Percentiles rank a stretch among this genome's conserved stretches.
Conservation (phyloP, 148 eudicot species). For the Chenopodium quinoa region DNA sequence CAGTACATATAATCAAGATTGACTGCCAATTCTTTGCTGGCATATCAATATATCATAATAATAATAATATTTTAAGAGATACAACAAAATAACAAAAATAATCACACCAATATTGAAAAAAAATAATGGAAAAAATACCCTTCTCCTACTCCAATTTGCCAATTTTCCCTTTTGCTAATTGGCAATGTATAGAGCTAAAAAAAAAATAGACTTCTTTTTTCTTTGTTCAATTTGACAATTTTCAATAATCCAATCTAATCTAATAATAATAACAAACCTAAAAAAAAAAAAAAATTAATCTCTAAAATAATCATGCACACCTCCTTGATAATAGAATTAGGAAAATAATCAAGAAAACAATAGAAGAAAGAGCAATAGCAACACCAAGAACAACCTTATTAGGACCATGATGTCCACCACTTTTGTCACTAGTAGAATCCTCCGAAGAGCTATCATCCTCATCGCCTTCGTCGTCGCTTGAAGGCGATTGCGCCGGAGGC, state of each 20-base stretch:
- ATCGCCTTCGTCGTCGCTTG: conserved; percentile 24
- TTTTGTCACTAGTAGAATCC: conserved; percentile 34
- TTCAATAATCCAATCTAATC: conserved; percentile 9
- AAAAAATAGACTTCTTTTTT: conserved; percentile 1
- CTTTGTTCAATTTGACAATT: conserved; percentile 16
- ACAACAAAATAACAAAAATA: neutral
- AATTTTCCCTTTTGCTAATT: neutral
- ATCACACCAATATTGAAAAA: conserved; percentile 12
- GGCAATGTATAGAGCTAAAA: conserved; percentile 18
- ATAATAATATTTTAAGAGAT: neutral
- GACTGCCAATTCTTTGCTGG: conserved; percentile 6
- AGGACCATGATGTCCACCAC: conserved; percentile 52
- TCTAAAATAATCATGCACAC: conserved; percentile 44
- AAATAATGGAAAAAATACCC: neutral
- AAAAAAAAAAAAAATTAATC: neutral
- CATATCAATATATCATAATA: neutral
- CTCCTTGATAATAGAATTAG: conserved; percentile 62
- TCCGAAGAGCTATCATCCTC: conserved; percentile 29
- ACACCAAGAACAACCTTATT: conserved; percentile 90
- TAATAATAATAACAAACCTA: neutral
- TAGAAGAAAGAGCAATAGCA: conserved; percentile 75
- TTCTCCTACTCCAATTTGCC: conserved; percentile 4
- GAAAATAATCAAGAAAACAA: conserved; percentile 76
- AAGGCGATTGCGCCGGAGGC: conserved; percentile 50
- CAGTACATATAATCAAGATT: neutral